Evolutionary conservation across 768 basidiomycete species (phyloP), one percentile per base, ranked within the genome.

Genomic region (Mycena polygramma): DNA sequence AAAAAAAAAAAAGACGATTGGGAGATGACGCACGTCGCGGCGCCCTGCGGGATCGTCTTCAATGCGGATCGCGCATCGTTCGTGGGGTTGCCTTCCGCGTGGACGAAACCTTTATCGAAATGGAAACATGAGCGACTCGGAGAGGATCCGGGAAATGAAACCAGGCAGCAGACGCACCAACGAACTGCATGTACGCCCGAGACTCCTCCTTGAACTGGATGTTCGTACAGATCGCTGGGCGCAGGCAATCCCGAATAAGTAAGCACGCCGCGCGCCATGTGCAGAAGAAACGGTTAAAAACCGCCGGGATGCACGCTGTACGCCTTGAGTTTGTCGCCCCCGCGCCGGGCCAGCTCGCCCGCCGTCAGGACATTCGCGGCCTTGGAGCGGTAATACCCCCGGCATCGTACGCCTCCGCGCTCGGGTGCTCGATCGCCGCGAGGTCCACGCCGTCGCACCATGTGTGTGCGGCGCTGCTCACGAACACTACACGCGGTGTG

Each of bases 261-360:
- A 39, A 39, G 7, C 39, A 39, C n/a, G 39, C 39, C 7, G 39
- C 39, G 39, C 39, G 13, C 7, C 13, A 41, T n/a, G n/a, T n/a
- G n/a, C n/a, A n/a, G n/a, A 11, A 17, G 2, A 19, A 8, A 22
- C 11, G 36, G 35, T 46, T 37, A 4, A 22, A 4, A 4, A 60
- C 69, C 63, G 0, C 62, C 69, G 24, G 69, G 69, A 15, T 54
- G 48, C 57, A 70, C 15, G 26, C 63, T 70, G 26, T 46, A 70
- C n/a, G 63, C 57, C 46, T 24, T 15, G 20, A 67, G n/a, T 46
- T 10, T 39, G 26, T 57, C 57, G 36, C 26, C 13, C 41, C 30
- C 55, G 10, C 55, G 15, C 26, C 36, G 22, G 22, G 57, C 13
- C 20, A 66, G 30, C 57, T 66, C 65, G 19, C 14, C 26, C n/a